Percentiles rank a stretch among this genome's conserved stretches.
Evolutionary conservation across 75 land plant species (phyloP).

Genomic region (Sequoia sempervirens): DNA sequence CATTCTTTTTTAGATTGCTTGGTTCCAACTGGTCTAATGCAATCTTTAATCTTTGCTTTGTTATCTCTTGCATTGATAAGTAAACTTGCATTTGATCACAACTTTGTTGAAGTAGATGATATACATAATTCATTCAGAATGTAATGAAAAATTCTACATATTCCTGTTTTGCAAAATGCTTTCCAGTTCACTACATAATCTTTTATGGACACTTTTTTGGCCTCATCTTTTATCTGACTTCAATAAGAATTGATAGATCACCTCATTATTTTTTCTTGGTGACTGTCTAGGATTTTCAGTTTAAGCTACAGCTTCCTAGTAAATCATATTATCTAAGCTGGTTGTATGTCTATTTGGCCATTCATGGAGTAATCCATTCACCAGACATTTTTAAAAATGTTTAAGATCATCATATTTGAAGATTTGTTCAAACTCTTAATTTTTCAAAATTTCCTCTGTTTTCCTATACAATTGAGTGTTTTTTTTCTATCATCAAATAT

Average conservation of each 20-base stretch:
- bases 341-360: not conserved
- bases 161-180: not conserved
- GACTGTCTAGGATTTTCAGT: not conserved
- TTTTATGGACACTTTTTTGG: not conserved
- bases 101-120: not conserved
- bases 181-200: not conserved
- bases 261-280: not conserved
- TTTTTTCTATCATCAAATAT: not conserved
- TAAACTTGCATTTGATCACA: not conserved
- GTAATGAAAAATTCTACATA: not conserved
- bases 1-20: not conserved
- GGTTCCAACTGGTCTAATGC: not conserved
- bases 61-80: not conserved
- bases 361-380: not conserved
- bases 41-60: not conserved
- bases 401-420: constrained; percentile 1
- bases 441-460: not conserved
- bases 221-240: not conserved
- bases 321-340: not conserved
- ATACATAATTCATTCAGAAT: not conserved
- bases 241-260: not conserved
- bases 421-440: not conserved
- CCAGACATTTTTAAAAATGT: not conserved
- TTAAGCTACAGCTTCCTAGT: not conserved
- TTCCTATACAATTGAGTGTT: not conserved